A percentile compares a stretch with the other conserved stretches of the same genome.
Conservation (phyloP, 2,329 filamentous ascomycete species). For the Lachnellula cervina region DNA sequence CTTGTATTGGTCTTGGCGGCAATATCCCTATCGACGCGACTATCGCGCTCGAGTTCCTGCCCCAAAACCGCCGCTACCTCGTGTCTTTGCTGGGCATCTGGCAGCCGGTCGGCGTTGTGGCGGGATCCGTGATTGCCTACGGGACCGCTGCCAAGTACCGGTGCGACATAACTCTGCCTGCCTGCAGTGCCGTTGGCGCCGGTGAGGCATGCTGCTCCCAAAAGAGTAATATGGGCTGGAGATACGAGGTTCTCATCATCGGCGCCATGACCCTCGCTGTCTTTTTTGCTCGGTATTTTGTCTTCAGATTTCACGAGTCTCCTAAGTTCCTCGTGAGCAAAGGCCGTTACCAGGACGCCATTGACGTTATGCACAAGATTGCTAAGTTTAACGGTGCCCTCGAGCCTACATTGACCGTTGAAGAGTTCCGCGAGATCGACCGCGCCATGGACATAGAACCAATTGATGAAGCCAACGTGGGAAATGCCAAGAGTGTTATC, state of each 20-base stretch:
- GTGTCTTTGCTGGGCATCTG: conserved; percentile 24
- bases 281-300: conserved; percentile 49
- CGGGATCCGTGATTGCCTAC: conserved; percentile 23
- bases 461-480: no score
- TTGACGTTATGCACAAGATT: conserved; percentile 50
- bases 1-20: conserved; percentile 23
- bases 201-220: conserved; percentile 31
- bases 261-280: conserved; percentile 50
- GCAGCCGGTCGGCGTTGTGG: conserved; percentile 25
- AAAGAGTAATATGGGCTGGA: conserved; percentile 52
- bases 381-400: conserved; percentile 41
- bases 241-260: conserved; percentile 51
- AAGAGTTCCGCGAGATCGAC: conserved; percentile 6
- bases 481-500: no score
- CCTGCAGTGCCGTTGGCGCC: conserved; percentile 8
- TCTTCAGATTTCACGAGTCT: conserved; percentile 53
- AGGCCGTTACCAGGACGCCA: conserved; percentile 47
- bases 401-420: conserved; percentile 15
- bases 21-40: conserved; percentile 30
- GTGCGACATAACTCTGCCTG: conserved; percentile 9
- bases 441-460: not conserved
- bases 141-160: conserved; percentile 18
- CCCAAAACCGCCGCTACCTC: conserved; percentile 23
- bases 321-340: conserved; percentile 55
- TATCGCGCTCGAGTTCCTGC: conserved; percentile 26